Evolutionary conservation across 495 filamentous ascomycete species (phyloP), one percentile per base, ranked within the genome.

Genomic region (Entonaema liquescens): DNA sequence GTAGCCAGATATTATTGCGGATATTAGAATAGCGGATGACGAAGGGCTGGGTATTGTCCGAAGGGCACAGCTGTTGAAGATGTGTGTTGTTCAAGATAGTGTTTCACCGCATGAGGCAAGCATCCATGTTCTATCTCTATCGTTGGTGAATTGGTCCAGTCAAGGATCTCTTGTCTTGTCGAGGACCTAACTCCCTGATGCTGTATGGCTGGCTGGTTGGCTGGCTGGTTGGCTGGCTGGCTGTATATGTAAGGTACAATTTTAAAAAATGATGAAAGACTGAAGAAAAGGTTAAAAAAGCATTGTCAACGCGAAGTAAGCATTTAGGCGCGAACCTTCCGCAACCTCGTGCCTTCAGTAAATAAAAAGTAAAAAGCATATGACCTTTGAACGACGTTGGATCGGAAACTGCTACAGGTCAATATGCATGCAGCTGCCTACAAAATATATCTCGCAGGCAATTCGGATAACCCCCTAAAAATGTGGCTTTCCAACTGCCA

Each of bases 31-130:
- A 42, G 17, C 53, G 40, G 56, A 44, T 28, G 23, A 58, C n/a
- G 53, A 56, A 19, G n/a, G 29, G 53, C n/a, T 35, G 15, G 52
- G 28, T 53, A 25, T 29, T 31, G 42, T 23, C 31, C 38, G 57
- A 61, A 23, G 42, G 42, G 59, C 26, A 56, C 52, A 53, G 35
- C 25, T 19, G 36, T 58, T 40, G 53, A 54, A 65, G 70, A 73
- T 73, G 70, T 73, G 70, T 31, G 70, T 65, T 73, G 70, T 73
- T 65, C 70, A 73, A 73, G 61, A 65, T 68, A 42, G 56, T 54
- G 70, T 73, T 73, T 62, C 70, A 73, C 70, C 57, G 65, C 70
- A 73, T 68, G 21, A 21, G 49, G 59, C 50, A 66, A 66, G 52
- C 56, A 59, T 42, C 23, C 35, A 59, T 59, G 56, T 23, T 42